Percentiles rank a stretch among this genome's conserved stretches.
phyloP scores from a whole-genome alignment of 441 rosid species.

The Euphorbia schlechtendalii region DNA sequence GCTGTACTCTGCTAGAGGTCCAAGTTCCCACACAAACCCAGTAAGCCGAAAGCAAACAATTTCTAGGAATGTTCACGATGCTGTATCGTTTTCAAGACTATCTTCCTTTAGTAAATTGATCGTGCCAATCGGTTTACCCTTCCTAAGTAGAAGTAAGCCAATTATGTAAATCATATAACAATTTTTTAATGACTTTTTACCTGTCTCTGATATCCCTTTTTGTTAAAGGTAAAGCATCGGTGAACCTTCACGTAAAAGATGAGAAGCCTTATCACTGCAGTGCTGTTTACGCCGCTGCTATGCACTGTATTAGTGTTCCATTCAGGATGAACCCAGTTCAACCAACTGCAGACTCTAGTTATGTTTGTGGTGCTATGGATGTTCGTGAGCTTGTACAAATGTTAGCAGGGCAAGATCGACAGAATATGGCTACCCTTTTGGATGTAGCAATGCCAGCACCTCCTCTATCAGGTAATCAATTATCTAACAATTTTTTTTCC shows the following conservation, averaged over 20 bases:
- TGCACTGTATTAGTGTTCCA: slow-evolving; percentile 67
- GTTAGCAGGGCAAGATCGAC: slow-evolving; percentile 61
- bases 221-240: slow-evolving; percentile 57
- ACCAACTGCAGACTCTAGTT: slow-evolving; percentile 36
- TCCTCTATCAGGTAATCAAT: slow-evolving; percentile 34
- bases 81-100: slow-evolving; percentile 67
- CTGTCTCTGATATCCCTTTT: not conserved
- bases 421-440: slow-evolving; percentile 51
- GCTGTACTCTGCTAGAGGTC: slow-evolving; percentile 62
- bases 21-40: slow-evolving; percentile 38
- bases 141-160: slow-evolving; percentile 50
- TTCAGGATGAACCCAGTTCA: slow-evolving; percentile 55
- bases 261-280: slow-evolving; percentile 73
- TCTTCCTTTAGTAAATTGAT: slow-evolving; percentile 58
- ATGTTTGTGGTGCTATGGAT: slow-evolving; percentile 49
- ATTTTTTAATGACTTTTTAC: not conserved
- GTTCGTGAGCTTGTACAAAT: slow-evolving; percentile 51
- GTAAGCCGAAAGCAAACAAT: slow-evolving; percentile 43
- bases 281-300: slow-evolving; percentile 76
- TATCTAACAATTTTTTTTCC: not conserved
- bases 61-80: slow-evolving; percentile 64
- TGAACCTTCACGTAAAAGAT: slow-evolving; percentile 44
- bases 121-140: slow-evolving; percentile 77
- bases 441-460: slow-evolving; percentile 79
- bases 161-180: not conserved